Evolutionary conservation across 306 rosid species (phyloP), one percentile per base, ranked within the genome.

Genomic region (Vicia villosa): DNA sequence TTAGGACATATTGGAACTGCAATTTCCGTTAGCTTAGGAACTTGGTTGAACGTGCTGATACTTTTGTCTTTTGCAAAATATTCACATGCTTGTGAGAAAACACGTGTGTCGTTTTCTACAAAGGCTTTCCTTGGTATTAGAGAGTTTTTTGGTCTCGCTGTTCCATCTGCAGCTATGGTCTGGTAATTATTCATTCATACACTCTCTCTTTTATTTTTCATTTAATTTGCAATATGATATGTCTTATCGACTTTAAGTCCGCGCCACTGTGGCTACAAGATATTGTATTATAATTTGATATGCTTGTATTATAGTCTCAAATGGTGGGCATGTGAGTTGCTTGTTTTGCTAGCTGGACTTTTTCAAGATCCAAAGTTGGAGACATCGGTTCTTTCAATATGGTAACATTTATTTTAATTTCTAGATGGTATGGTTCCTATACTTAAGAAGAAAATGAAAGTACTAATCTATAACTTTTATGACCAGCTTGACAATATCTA

Each of bases 291-390:
- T 24, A 24, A 24, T 24, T 2, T 24, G 28, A 24, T 1, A 24
- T 24, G 2, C 3, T 24, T 3, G 34, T 5, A 28, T 0, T 2
- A 26, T 5, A 28, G 95, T 40, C 83, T 88, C 3, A 80, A 91
- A 83, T 86, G 94, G 88, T 88, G 90, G 88, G 91, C 92, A 2
- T 77, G 74, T 16, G 88, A 91, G 85, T 66, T 88, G 36, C 68
- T 88, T 43, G 76, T 79, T 40, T 78, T 90, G 76, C 46, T 90
- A 8, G 80, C 90, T 45, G 91, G 88, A 60, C 76, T 88, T 41
- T 66, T 88, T 50, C 82, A 80, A 37, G 80, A 84, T 77, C 86
- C 95, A 5, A 34, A 81, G 71, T 79, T 91, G 59, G 92, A 90
- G 83, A 79, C 92, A 21, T 88, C 90, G 6, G 83, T 86, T 15